Percentiles rank a stretch among this genome's conserved stretches.
Evolutionary conservation across 1,139 yeast species (phyloP).

Genomic region (Chernovozyma aurita): DNA sequence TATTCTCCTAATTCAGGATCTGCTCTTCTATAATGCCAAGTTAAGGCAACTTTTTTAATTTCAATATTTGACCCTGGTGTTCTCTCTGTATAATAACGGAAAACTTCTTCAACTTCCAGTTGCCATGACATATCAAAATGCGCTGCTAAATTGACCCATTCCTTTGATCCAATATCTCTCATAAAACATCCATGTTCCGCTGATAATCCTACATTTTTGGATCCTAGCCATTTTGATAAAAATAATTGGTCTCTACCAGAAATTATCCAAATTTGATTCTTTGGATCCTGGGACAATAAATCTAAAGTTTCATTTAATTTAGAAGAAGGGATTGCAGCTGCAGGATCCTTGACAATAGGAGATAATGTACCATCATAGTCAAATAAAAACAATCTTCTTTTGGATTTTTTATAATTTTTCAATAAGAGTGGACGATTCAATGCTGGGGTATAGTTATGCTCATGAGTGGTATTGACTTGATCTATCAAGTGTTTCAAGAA

Average conservation of each 20-base stretch:
- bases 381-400: slow-evolving; percentile 75
- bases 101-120: slow-evolving; percentile 66
- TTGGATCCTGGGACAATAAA: slow-evolving; percentile 65
- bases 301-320: slow-evolving; percentile 59
- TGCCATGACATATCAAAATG: slow-evolving; percentile 95
- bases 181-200: slow-evolving; percentile 98
- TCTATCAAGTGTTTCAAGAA: slow-evolving; percentile 54
- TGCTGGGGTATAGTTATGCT: slow-evolving; percentile 72
- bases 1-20: slow-evolving; percentile 89
- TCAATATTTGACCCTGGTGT: slow-evolving; percentile 92
- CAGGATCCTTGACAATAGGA: slow-evolving; percentile 93
- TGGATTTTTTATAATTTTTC: slow-evolving; percentile 54
- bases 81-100: slow-evolving; percentile 69
- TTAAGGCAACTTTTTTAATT: slow-evolving; percentile 84
- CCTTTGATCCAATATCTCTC: slow-evolving; percentile 55
- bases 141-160: slow-evolving; percentile 85
- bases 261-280: slow-evolving; percentile 89
- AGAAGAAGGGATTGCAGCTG: slow-evolving; percentile 94
- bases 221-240: slow-evolving; percentile 84
- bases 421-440: slow-evolving; percentile 69
- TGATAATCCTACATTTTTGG: slow-evolving; percentile 68
- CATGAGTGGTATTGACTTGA: slow-evolving; percentile 42
- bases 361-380: slow-evolving; percentile 98
- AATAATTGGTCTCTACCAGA: slow-evolving; percentile 94
- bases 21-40: slow-evolving; percentile 96